phyloP scores from a whole-genome alignment of 2,329 filamentous ascomycete genomes.

The Fusarium dimerum region DNA sequence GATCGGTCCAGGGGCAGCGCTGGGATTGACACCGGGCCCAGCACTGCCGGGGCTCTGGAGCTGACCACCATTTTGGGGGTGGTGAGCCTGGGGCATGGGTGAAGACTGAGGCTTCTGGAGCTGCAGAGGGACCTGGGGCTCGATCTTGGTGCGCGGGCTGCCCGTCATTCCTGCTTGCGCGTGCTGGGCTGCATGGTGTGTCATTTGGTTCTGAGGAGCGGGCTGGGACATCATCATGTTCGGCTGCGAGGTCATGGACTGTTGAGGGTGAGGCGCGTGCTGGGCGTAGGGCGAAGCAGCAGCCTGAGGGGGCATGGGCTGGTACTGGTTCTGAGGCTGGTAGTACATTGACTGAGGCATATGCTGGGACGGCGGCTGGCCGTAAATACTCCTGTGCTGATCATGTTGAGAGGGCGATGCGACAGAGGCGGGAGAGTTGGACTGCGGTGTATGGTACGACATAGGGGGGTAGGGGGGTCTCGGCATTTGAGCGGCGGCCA shows the following conservation, averaged over 20 bases:
- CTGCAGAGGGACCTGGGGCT: conserved; percentile 61
- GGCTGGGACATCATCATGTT: conserved; percentile 68
- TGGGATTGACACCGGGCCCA: conserved; percentile 69
- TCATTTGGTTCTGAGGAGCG: conserved; percentile 58
- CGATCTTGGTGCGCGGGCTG: conserved; percentile 65
- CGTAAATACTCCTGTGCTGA: conserved; percentile 85
- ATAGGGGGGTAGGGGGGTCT: conserved; percentile 84
- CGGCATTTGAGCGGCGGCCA: conserved; percentile 69
- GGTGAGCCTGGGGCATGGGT: conserved; percentile 41
- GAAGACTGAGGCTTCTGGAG: conserved; percentile 57
- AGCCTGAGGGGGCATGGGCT: conserved; percentile 66
- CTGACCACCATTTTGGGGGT: conserved; percentile 40
- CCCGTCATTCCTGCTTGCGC: conserved; percentile 57
- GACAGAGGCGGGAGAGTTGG: conserved; percentile 90
- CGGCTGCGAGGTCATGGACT: conserved; percentile 64
- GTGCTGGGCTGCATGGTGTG: conserved; percentile 60
- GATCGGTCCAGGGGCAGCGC: conserved; percentile 92
- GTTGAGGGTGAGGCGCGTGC: conserved; percentile 51
- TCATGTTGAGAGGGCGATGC: conserved; percentile 88
- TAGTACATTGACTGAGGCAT: conserved; percentile 83
- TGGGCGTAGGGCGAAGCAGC: conserved; percentile 62
- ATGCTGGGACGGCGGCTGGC: conserved; percentile 75
- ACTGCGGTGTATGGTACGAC: conserved; percentile 89
- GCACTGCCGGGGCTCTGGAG: conserved; percentile 40
- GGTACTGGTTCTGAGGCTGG: conserved; percentile 60